Percentiles rank a stretch among this genome's conserved stretches.
phyloP scores from a whole-genome alignment of 352 stramenopile genomes.

The Aphanomyces astaci region DNA sequence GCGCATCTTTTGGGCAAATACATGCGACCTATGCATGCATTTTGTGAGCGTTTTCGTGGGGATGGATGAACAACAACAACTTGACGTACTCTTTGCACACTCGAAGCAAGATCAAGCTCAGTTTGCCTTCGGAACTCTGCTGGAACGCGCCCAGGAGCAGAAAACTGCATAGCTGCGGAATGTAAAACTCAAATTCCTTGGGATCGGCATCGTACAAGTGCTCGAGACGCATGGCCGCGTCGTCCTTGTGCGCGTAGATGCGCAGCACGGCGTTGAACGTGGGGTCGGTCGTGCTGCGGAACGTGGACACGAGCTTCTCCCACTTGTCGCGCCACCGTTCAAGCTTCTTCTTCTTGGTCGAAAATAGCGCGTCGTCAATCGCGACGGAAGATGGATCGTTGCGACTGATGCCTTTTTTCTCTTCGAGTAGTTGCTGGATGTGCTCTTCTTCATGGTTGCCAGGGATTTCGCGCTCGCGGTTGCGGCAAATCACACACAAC shows the following conservation, averaged over 20 bases:
- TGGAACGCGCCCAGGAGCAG: constrained; percentile 61
- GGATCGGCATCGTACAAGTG: constrained; percentile 48
- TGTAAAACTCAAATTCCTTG: constrained; percentile 73
- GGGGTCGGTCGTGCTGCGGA: constrained; percentile 46
- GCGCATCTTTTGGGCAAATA: constrained; percentile 78
- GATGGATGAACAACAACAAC: no score
- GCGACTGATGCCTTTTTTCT: background rate
- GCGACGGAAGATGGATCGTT: background rate
- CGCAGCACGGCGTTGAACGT: constrained; percentile 78
- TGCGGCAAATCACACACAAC: constrained; percentile 69
- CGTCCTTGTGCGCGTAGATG: constrained; percentile 73
- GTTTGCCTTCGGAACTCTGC: constrained; percentile 42
- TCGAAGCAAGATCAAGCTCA: constrained; percentile 57
- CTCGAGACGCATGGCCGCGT: constrained; percentile 44
- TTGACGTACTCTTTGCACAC: constrained; percentile 60
- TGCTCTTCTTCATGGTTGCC: constrained; percentile 45
- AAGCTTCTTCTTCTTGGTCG: constrained; percentile 40
- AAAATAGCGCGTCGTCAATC: constrained; percentile 4
- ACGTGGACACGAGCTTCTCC: constrained; percentile 60
- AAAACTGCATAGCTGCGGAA: constrained; percentile 78
- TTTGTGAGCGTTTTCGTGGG: no score
- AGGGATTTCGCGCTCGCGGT: constrained; percentile 53
- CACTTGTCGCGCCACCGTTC: constrained; percentile 64
- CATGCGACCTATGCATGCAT: constrained; percentile 78
- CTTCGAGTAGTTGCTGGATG: background rate